Evolutionary conservation across 371 early-diverging fungal species (phyloP).

Genomic region (Mucor piriformis): DNA sequence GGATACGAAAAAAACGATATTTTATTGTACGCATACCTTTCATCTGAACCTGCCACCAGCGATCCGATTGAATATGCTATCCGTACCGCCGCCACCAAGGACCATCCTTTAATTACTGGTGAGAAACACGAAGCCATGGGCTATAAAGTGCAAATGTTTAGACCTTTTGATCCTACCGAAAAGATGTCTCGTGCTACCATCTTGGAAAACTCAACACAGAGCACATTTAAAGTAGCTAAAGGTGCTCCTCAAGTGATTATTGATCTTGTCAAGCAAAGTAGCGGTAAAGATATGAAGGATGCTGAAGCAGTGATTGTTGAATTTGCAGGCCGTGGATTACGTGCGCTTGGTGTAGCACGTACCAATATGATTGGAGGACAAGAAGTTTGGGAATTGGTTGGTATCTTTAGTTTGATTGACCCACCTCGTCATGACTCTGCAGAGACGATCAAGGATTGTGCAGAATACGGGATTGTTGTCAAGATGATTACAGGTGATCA

Average conservation of each 20-base stretch:
- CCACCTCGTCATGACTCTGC: conserved; percentile 81
- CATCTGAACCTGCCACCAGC: conserved; percentile 88
- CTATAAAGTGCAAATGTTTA: conserved; percentile 82
- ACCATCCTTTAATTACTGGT: conserved; percentile 68
- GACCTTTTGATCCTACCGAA: conserved; percentile 90
- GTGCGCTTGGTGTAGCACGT: conserved; percentile 87
- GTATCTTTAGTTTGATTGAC: conserved; percentile 85
- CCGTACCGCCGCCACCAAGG: conserved; percentile 78
- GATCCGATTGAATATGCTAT: conserved; percentile 93
- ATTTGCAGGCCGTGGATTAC: conserved; percentile 81
- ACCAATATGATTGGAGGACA: conserved; percentile 49
- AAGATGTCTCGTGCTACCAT: conserved; percentile 92
- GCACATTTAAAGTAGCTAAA: conserved; percentile 85
- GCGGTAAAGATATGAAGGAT: conserved; percentile 46
- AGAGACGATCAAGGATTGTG: conserved; percentile 68
- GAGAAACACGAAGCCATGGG: conserved; percentile 74
- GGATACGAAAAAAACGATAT: conserved; percentile 80
- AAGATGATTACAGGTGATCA: conserved; percentile 90
- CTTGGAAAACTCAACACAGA: conserved; percentile 62
- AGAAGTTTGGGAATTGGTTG: conserved; percentile 68
- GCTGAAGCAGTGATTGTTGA: conserved; percentile 78
- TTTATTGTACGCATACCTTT: conserved; percentile 82
- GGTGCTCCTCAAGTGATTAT: conserved; percentile 95
- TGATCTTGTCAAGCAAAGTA: conserved; percentile 60
- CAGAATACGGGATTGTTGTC: conserved; percentile 65